A percentile compares a stretch with the other conserved stretches of the same genome.
Evolutionary conservation across 2,329 filamentous ascomycete species (phyloP).

Genomic region (Daldinia eschscholtzii): DNA sequence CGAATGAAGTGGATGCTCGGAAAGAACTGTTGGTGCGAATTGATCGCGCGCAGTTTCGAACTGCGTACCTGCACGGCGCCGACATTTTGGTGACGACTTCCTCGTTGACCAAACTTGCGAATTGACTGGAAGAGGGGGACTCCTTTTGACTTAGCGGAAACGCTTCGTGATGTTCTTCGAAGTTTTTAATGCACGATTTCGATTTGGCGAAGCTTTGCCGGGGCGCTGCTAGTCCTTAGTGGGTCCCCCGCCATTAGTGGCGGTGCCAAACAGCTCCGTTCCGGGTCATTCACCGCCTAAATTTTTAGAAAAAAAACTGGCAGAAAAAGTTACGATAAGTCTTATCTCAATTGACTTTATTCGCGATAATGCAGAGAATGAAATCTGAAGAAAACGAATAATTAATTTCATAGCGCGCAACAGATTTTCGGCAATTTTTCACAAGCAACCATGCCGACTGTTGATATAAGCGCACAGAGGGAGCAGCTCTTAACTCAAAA

Average conservation of each 20-base stretch:
- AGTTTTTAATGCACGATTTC: constrained; percentile 46
- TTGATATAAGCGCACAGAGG: constrained; percentile 68
- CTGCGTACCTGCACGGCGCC: constrained; percentile 72
- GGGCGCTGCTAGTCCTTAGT: constrained; percentile 19
- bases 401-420: constrained; percentile 8
- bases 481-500: constrained; percentile 68
- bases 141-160: constrained; percentile 29
- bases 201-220: constrained; percentile 44
- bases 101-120: constrained; percentile 36
- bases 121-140: constrained; percentile 27
- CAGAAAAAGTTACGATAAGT: constrained; percentile 42
- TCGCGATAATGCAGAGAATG: background rate
- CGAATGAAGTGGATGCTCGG: constrained; percentile 60
- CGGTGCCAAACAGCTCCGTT: constrained; percentile 31
- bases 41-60: constrained; percentile 73
- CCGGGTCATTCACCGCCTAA: constrained; percentile 49
- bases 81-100: constrained; percentile 63
- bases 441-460: constrained; percentile 62
- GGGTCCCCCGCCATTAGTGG: constrained; percentile 14
- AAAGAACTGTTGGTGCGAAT: constrained; percentile 64
- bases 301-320: constrained; percentile 41
- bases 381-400: constrained; percentile 5
- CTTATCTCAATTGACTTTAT: constrained; percentile 16
- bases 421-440: constrained; percentile 28
- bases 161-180: constrained; percentile 44